Conservation (phyloP, 2,329 filamentous ascomycete species). For the Colletotrichum cereale region DNA sequence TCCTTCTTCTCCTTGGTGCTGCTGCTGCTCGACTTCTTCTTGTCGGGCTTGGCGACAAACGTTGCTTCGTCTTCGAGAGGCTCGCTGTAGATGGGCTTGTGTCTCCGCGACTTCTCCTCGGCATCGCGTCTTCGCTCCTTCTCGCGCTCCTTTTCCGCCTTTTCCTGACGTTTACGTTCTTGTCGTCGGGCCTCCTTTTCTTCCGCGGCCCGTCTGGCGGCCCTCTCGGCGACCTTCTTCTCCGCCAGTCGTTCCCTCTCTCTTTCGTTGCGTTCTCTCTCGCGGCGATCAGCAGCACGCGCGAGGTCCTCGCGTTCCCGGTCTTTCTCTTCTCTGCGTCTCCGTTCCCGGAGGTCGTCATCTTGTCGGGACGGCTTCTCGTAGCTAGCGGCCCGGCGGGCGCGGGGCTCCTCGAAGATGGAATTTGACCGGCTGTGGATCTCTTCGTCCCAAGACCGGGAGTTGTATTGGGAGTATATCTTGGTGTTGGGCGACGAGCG, state of each 20-base stretch:
- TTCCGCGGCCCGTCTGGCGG: slow-evolving; percentile 36
- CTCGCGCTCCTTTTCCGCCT: slow-evolving; percentile 47
- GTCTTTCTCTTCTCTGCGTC: slow-evolving; percentile 38
- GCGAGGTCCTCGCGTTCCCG: slow-evolving; percentile 40
- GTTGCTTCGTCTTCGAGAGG: slow-evolving; percentile 48
- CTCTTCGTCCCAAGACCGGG: slow-evolving; percentile 63
- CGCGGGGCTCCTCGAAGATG: slow-evolving; percentile 57
- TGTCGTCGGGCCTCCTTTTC: slow-evolving; percentile 50
- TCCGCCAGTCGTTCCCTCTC: not conserved
- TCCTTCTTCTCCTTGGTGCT: slow-evolving; percentile 51
- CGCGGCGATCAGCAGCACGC: slow-evolving; percentile 3
- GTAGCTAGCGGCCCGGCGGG: slow-evolving; percentile 63
- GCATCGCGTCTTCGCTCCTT: slow-evolving; percentile 54
- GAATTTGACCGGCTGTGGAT: slow-evolving; percentile 50
- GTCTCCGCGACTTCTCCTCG: slow-evolving; percentile 50
- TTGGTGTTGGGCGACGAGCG: slow-evolving; percentile 49
- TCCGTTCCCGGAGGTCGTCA: slow-evolving; percentile 51
- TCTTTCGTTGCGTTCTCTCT: slow-evolving; percentile 39
- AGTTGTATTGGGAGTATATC: slow-evolving; percentile 52
- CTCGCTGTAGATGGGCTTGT: slow-evolving; percentile 52
- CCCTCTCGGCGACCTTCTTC: slow-evolving; percentile 45
- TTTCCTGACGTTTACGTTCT: slow-evolving; percentile 52
- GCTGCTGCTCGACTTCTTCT: slow-evolving; percentile 53
- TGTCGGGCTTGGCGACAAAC: slow-evolving; percentile 46
- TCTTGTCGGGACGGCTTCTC: slow-evolving; percentile 60